Evolutionary conservation across 306 rosid species (phyloP).

Genomic region (Rosa chinensis): DNA sequence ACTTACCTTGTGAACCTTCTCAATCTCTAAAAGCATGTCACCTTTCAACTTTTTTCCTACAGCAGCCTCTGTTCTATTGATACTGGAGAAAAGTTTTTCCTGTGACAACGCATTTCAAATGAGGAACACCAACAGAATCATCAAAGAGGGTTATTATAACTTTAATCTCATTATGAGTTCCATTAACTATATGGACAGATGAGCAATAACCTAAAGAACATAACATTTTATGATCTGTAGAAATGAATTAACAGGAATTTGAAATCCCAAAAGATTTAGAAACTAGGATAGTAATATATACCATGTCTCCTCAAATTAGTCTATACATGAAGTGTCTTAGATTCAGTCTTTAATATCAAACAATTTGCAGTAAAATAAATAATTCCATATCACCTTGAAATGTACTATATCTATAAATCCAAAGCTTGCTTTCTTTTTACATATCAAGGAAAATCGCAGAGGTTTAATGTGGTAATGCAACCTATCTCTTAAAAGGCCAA

Average conservation of each 20-base stretch:
- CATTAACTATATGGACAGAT: background rate
- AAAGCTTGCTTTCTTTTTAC: background rate
- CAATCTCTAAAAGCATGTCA: conserved; percentile 98
- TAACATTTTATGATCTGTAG: background rate
- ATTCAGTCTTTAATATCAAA: background rate
- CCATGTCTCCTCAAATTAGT: background rate
- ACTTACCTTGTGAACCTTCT: conserved; percentile 93
- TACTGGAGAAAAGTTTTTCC: conserved; percentile 96
- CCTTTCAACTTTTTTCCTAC: conserved; percentile 88
- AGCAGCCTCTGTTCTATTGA: conserved; percentile 81
- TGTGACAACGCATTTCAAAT: conserved; percentile 41
- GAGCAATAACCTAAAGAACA: background rate
- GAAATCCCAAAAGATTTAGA: background rate
- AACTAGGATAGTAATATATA: background rate
- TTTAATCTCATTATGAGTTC: background rate
- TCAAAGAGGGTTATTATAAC: background rate
- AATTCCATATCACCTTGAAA: background rate
- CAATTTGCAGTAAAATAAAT: background rate
- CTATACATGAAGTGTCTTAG: background rate
- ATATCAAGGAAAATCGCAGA: background rate
- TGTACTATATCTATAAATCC: background rate
- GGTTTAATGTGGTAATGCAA: background rate
- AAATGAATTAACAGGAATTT: background rate
- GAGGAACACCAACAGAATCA: conserved; percentile 16
- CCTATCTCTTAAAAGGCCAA: background rate